Evolutionary conservation across 768 basidiomycete species (phyloP).

Genomic region (Tylopilus plumbeoviolaceoides): DNA sequence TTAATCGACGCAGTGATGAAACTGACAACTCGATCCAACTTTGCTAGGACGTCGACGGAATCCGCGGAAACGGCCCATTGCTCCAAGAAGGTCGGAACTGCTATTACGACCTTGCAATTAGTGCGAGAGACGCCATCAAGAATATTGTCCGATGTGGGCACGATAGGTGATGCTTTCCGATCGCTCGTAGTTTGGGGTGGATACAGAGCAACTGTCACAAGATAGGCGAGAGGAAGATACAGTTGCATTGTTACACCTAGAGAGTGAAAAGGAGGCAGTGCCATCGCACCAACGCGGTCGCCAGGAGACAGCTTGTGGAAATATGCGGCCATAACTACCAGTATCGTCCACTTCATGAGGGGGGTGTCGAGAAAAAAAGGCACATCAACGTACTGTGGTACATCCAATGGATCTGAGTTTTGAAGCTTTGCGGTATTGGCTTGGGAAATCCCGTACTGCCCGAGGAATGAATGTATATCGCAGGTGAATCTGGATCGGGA

Average conservation of each 20-base stretch:
- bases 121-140: conserved; percentile 10
- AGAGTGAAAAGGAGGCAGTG: conserved; percentile 39
- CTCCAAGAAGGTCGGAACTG: conserved; percentile 18
- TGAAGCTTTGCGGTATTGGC: conserved; percentile 34
- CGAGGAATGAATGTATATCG: conserved; percentile 18
- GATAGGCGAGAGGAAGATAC: conserved; percentile 26
- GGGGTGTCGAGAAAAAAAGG: too few species aligned
- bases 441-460: conserved; percentile 48
- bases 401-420: conserved; percentile 31
- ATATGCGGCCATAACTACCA: background rate
- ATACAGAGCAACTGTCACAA: conserved; percentile 27
- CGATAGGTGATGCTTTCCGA: conserved; percentile 4
- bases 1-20: too few species aligned
- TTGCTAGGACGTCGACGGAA: background rate
- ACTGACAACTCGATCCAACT: background rate
- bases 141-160: conserved; percentile 20
- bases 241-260: conserved; percentile 33
- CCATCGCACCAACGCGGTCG: conserved; percentile 24
- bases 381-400: conserved; percentile 27
- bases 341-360: background rate
- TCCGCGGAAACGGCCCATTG: background rate
- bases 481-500: conserved; percentile 5
- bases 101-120: conserved; percentile 6
- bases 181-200: conserved; percentile 21
- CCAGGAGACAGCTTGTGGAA: background rate